These are phyloP conservation scores for Sarocladium kiliense DNA, from an alignment of 2,329 filamentous ascomycete species.

Conservation along the genomic window DNA sequence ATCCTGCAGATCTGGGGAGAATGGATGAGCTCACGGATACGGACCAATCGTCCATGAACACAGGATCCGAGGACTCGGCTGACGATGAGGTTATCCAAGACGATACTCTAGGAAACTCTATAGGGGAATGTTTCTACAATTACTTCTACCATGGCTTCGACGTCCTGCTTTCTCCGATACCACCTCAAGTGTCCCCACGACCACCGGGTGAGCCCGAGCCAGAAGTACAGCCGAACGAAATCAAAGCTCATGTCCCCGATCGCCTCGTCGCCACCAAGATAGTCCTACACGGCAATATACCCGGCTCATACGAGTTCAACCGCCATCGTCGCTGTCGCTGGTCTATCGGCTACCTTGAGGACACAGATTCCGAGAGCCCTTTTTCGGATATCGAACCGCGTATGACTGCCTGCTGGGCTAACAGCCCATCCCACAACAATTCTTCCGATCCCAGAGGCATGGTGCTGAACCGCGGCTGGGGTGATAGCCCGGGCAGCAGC, in stretches of 20 bases:
- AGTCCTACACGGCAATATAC: conserved; percentile 91
- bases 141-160: conserved; percentile 97
- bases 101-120: conserved; percentile 46
- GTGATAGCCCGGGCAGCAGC: conserved; percentile 84
- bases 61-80: conserved; percentile 62
- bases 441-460: conserved; percentile 57
- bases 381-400: conserved; percentile 68
- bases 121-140: conserved; percentile 86
- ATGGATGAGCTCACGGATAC: conserved; percentile 62
- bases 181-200: conserved; percentile 48
- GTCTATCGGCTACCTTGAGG: conserved; percentile 60
- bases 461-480: conserved; percentile 88
- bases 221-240: conserved; percentile 9
- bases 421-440: conserved; percentile 26
- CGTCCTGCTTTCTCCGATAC: conserved; percentile 75
- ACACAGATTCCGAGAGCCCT: conserved; percentile 45
- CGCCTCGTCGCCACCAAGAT: conserved; percentile 83
- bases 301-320: conserved; percentile 95
- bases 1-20: conserved; percentile 34
- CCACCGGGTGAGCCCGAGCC: conserved; percentile 40
- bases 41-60: conserved; percentile 69
- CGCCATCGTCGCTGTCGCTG: conserved; percentile 85
- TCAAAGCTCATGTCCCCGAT: conserved; percentile 45
- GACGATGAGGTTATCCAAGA: conserved; percentile 55
- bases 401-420: conserved; percentile 63